Conservation (phyloP, 371 early-diverging fungal genomes). For the Zopfochytrium polystomum region DNA sequence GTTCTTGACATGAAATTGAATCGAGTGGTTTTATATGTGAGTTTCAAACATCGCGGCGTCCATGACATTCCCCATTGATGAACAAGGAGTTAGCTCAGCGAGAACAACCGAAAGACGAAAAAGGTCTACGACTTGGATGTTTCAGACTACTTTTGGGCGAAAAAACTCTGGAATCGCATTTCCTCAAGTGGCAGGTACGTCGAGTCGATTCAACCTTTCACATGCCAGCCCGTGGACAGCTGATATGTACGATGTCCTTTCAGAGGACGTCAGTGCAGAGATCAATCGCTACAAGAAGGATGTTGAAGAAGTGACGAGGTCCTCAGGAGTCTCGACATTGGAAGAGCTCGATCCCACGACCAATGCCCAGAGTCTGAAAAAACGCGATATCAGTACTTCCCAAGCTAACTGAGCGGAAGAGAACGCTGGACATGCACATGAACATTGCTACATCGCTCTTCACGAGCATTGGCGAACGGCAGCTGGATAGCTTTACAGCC, state of each 20-base stretch:
- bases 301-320: constrained; percentile 84
- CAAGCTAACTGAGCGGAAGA: constrained; percentile 93
- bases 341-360: constrained; percentile 81
- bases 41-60: not conserved
- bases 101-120: constrained; percentile 60
- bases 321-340: constrained; percentile 77
- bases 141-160: constrained; percentile 87
- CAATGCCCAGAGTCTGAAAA: constrained; percentile 80
- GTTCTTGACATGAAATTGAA: constrained; percentile 90
- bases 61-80: not conserved
- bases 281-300: constrained; percentile 89
- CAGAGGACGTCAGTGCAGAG: constrained; percentile 86
- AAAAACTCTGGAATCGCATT: constrained; percentile 92
- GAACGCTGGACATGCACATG: constrained; percentile 97
- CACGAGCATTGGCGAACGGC: constrained; percentile 88
- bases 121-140: constrained; percentile 89
- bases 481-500: constrained; percentile 92
- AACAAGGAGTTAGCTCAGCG: constrained; percentile 40
- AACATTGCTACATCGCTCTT: constrained; percentile 93
- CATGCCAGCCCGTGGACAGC: too few species aligned
- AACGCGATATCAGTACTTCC: constrained; percentile 91
- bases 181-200: constrained; percentile 88
- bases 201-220: too few species aligned
- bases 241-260: too few species aligned
- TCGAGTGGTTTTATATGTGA: constrained; percentile 57